Percentiles rank a stretch among this genome's conserved stretches.
Evolutionary conservation across 345 rosid genomes (phyloP).

Genomic region (Salix dunnii): DNA sequence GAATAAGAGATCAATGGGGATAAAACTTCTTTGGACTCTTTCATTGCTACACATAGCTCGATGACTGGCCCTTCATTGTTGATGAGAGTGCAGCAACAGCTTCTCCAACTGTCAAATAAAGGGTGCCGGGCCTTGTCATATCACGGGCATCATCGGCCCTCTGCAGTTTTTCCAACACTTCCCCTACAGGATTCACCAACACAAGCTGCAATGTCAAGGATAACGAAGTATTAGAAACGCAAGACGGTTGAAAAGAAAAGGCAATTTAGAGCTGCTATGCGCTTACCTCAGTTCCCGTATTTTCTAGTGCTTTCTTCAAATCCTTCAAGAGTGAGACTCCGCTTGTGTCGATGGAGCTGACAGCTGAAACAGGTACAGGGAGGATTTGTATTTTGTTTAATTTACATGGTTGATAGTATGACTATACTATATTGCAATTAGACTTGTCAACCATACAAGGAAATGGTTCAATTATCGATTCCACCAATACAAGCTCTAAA

Average conservation of each 20-base stretch:
- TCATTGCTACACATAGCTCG: constrained; percentile 41
- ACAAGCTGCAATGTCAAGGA: constrained; percentile 53
- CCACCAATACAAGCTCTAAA: background rate
- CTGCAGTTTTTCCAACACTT: constrained; percentile 79
- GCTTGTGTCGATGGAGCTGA: constrained; percentile 77
- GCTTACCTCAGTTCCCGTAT: constrained; percentile 54
- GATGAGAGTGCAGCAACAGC: constrained; percentile 76
- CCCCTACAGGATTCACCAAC: constrained; percentile 85
- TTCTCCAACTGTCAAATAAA: constrained; percentile 82
- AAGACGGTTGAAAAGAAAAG: background rate
- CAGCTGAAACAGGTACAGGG: constrained; percentile 44
- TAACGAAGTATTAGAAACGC: background rate
- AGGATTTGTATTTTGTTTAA: background rate
- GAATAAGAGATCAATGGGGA: background rate
- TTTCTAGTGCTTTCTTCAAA: constrained; percentile 54
- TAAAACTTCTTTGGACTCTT: background rate
- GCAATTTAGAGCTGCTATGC: background rate
- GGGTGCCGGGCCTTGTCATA: constrained; percentile 47
- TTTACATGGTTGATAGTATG: background rate
- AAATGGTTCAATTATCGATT: background rate
- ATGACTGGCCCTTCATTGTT: constrained; percentile 42
- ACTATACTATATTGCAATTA: background rate
- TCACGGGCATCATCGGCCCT: constrained; percentile 48
- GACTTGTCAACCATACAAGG: background rate
- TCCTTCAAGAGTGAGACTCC: constrained; percentile 69